Evolutionary conservation across 192 early-diverging fungal genomes (phyloP).

Genomic region (Backusella morwellensis): DNA sequence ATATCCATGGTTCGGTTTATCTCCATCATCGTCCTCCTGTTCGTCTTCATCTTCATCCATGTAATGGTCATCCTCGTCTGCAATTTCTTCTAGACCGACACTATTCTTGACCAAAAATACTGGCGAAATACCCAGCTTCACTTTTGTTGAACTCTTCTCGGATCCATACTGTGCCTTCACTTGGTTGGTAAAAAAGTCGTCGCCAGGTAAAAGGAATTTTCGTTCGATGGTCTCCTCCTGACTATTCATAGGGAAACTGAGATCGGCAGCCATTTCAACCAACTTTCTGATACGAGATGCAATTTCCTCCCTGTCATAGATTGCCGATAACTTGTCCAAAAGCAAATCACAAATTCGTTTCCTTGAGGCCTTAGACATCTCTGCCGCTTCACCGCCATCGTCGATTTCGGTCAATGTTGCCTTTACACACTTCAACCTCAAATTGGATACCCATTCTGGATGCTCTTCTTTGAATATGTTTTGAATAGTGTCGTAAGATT

Average conservation of each 20-base stretch:
- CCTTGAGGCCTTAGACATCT: not conserved
- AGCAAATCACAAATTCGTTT: not conserved
- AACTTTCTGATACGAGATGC: not conserved
- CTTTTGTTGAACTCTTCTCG: not conserved
- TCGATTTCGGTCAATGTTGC: not conserved
- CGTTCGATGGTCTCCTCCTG: not conserved
- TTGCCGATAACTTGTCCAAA: not conserved
- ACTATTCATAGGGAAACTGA: slow-evolving; percentile 3
- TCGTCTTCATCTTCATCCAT: not conserved
- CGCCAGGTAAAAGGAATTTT: not conserved
- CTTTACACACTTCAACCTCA: not conserved
- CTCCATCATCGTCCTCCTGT: not conserved
- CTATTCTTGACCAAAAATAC: not conserved
- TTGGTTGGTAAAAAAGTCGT: not conserved
- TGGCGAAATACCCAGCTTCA: not conserved
- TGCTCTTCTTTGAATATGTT: not conserved
- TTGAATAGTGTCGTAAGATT: not conserved
- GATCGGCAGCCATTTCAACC: not conserved
- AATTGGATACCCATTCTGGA: not conserved
- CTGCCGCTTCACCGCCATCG: not conserved
- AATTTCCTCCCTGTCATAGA: not conserved
- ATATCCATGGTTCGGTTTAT: not conserved
- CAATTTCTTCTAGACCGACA: not conserved
- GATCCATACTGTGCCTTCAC: slow-evolving; percentile 3
- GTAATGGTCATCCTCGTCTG: not conserved